These are phyloP conservation scores for Lipomyces starkeyi DNA, from an alignment of 805 yeast species.

Conservation along the genomic window DNA sequence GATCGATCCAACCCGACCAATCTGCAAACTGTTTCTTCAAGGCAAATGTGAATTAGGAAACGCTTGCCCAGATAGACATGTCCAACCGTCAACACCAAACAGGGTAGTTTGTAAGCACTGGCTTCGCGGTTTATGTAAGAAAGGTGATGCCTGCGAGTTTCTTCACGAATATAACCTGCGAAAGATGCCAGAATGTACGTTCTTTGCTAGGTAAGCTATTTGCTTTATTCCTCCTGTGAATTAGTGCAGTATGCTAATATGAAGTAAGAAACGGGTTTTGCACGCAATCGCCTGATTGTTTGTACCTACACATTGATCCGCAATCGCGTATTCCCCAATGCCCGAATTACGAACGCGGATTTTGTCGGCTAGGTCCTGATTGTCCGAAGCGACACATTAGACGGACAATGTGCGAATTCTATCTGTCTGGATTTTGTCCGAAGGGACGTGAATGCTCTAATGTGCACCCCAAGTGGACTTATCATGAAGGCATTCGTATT, in stretches of 20 bases:
- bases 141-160: constrained; percentile 95
- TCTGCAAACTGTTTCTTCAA: constrained; percentile 73
- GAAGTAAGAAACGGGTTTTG: constrained; percentile 51
- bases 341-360: constrained; percentile 80
- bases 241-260: constrained; percentile 12
- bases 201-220: constrained; percentile 67
- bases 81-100: constrained; percentile 65
- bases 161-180: constrained; percentile 92
- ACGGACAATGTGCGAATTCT: constrained; percentile 76
- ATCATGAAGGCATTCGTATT: constrained; percentile 23
- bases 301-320: constrained; percentile 90
- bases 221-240: constrained; percentile 20
- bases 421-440: constrained; percentile 91
- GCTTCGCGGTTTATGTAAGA: constrained; percentile 96
- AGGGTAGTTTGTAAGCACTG: constrained; percentile 97
- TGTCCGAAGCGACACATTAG: constrained; percentile 84
- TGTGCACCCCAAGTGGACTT: constrained; percentile 77
- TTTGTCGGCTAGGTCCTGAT: constrained; percentile 88
- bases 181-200: constrained; percentile 96
- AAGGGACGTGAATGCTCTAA: constrained; percentile 76
- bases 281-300: constrained; percentile 92
- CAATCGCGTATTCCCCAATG: constrained; percentile 88
- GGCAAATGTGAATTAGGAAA: constrained; percentile 84
- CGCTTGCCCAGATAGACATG: constrained; percentile 87
- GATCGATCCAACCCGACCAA: constrained; percentile 86